A percentile compares a stretch with the other conserved stretches of the same genome.
Evolutionary conservation across 495 filamentous ascomycete species (phyloP).

Genomic region (Aspergillus bertholletiae): DNA sequence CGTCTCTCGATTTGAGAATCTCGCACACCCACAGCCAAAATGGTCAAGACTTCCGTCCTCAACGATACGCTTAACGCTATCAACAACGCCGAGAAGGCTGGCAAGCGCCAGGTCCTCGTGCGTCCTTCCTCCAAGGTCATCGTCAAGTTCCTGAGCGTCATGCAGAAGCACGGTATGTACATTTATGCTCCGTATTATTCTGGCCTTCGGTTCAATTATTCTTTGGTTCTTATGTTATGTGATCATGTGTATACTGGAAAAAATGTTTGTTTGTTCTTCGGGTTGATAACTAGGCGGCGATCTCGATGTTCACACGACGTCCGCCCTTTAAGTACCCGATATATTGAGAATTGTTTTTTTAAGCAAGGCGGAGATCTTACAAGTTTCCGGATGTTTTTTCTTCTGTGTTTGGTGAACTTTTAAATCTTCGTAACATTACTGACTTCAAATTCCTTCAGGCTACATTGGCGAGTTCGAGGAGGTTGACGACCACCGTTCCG

Average conservation of each 20-base stretch:
- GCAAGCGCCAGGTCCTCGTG: slow-evolving; percentile 97
- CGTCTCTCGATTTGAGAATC: slow-evolving; percentile 76
- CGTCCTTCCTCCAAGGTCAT: slow-evolving; percentile 98
- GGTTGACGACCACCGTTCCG: slow-evolving; percentile 97
- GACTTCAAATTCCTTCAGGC: slow-evolving; percentile 63
- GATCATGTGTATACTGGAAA: not conserved
- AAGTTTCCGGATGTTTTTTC: slow-evolving; percentile 66
- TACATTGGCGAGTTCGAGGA: slow-evolving; percentile 99
- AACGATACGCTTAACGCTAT: slow-evolving; percentile 99
- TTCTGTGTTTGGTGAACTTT: slow-evolving; percentile 19
- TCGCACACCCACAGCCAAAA: slow-evolving; percentile 65
- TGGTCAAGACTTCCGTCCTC: slow-evolving; percentile 97
- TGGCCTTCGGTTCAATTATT: slow-evolving; percentile 3
- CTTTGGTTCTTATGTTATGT: slow-evolving; percentile 1
- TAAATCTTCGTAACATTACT: slow-evolving; percentile 22
- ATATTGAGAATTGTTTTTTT: slow-evolving; percentile 56
- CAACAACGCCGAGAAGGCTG: slow-evolving; percentile 99
- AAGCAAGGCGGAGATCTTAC: slow-evolving; percentile 82
- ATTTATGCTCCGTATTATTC: not conserved
- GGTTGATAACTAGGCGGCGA: slow-evolving; percentile 99
- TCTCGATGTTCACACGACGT: slow-evolving; percentile 72
- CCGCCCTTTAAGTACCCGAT: slow-evolving; percentile 99
- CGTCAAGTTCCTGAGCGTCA: slow-evolving; percentile 96
- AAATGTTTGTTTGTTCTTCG: slow-evolving; percentile 49
- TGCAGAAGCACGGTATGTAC: slow-evolving; percentile 97